Evolutionary conservation across 768 basidiomycete genomes (phyloP).

Genomic region (Baorangia bicolor): DNA sequence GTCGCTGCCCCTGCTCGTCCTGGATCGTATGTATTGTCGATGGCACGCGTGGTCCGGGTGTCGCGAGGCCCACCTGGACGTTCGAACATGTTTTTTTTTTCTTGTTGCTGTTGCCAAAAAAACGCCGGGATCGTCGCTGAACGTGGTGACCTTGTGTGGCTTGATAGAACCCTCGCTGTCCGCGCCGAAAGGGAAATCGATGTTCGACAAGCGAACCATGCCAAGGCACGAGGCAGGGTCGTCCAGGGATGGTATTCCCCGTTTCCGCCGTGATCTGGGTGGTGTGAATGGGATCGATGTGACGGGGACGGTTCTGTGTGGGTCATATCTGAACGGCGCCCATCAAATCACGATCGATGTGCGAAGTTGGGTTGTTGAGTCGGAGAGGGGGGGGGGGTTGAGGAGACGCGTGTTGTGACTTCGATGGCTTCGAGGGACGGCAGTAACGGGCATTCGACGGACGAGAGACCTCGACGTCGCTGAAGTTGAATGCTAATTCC

Average conservation of each 20-base stretch:
- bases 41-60: not conserved
- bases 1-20: not conserved
- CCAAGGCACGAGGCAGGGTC: slow-evolving; percentile 23
- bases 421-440: slow-evolving; percentile 14
- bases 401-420: slow-evolving; percentile 16
- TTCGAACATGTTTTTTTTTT: not conserved
- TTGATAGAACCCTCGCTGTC: slow-evolving; percentile 8
- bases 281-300: not conserved
- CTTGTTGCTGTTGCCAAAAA: not conserved
- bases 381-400: too few relatives aligned
- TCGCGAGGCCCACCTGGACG: not conserved
- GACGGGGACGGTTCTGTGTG: not conserved
- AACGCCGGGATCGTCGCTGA: slow-evolving; percentile 20
- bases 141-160: slow-evolving; percentile 14
- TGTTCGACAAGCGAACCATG: not conserved
- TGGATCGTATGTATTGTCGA: not conserved
- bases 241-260: slow-evolving; percentile 20
- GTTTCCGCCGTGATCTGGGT: slow-evolving; percentile 26
- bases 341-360: slow-evolving; percentile 29
- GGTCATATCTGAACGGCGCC: slow-evolving; percentile 6
- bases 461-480: slow-evolving; percentile 10
- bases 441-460: slow-evolving; percentile 15
- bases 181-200: slow-evolving; percentile 25
- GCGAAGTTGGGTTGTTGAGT: not conserved
- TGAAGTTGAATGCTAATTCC: slow-evolving; percentile 27